Evolutionary conservation across 768 basidiomycete genomes (phyloP), one percentile per base, ranked within the genome.

Genomic region (Termitomyces titanicus): DNA sequence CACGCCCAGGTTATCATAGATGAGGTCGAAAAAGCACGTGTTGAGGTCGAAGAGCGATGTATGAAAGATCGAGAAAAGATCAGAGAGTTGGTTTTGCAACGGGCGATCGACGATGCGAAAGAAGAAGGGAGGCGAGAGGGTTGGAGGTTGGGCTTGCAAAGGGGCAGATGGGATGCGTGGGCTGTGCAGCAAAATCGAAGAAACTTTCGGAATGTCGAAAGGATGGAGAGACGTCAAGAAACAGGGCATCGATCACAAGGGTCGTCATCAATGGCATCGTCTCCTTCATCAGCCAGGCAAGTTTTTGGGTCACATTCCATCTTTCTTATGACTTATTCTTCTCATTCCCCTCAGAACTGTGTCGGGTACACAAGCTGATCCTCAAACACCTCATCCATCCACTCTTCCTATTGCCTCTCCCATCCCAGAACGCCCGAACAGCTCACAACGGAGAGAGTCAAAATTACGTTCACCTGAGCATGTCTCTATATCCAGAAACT

Each of bases 61-160:
- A 66, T 69, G 9, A 70, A 72, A 12, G 75, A 79, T 24, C 71
- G 82, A n/a, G 71, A 75, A 13, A 75, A 64, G 54, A 69, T 75
- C 18, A 72, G 82, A 33, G 72, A 73, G 59, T 51, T 84, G 38
- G 67, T 75, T 8, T 75, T 82, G 56, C 74, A 78, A 37, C 71
- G 74, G 9, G 68, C 81, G 8, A 68, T 83, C 31, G 74, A 79
- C 2, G 55, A 69, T 15, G 85, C 84, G 1, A 67, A 78, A 53
- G 81, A 84, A 50, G 79, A 84, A 59, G 84, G 84, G 5, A 64
- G 79, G 38, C 70, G 74, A 22, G 59, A 75, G 11, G 84, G 84
- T 5, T 81, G 77, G 61, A 73, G 74, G 59, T 76, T 82, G 59
- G 84, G 83, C 3, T 46, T 69, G 57, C 57, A 70, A 53, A 57